Conservation (phyloP, 768 basidiomycete genomes). For the Calocybe gangraenosa region DNA sequence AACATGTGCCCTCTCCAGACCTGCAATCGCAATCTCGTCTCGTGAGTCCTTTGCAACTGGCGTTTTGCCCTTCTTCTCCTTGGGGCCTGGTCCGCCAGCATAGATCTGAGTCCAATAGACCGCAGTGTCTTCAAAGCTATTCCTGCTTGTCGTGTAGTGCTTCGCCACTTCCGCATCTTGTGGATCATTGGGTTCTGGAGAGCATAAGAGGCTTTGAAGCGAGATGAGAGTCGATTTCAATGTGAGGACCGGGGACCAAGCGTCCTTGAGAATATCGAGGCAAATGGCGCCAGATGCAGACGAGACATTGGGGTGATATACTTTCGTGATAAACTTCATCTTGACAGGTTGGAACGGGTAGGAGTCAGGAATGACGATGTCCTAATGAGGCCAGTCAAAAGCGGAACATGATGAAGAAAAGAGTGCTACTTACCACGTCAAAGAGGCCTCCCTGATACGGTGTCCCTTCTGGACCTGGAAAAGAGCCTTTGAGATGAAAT, state of each 20-base stretch:
- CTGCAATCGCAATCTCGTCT: conserved; percentile 73
- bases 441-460: conserved; percentile 92
- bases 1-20: conserved; percentile 80
- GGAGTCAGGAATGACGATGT: conserved; percentile 89
- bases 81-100: conserved; percentile 64
- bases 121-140: conserved; percentile 88
- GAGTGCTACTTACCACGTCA: conserved; percentile 68
- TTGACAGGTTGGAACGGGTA: conserved; percentile 94
- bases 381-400: conserved; percentile 38
- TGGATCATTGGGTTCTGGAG: conserved; percentile 93
- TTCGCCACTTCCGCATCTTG: conserved; percentile 99
- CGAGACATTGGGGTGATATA: conserved; percentile 95
- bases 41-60: conserved; percentile 41
- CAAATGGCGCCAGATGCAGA: conserved; percentile 95
- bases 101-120: conserved; percentile 93
- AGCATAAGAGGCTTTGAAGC: conserved; percentile 87
- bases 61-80: conserved; percentile 36
- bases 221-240: conserved; percentile 96
- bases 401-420: conserved; percentile 2
- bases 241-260: conserved; percentile 94
- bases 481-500: conserved; percentile 88
- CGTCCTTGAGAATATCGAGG: conserved; percentile 82
- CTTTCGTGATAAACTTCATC: conserved; percentile 98
- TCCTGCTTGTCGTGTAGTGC: conserved; percentile 87
- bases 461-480: conserved; percentile 88